Conservation (phyloP, 1,284 basidiomycete species). For the Ustilago tritici region DNA sequence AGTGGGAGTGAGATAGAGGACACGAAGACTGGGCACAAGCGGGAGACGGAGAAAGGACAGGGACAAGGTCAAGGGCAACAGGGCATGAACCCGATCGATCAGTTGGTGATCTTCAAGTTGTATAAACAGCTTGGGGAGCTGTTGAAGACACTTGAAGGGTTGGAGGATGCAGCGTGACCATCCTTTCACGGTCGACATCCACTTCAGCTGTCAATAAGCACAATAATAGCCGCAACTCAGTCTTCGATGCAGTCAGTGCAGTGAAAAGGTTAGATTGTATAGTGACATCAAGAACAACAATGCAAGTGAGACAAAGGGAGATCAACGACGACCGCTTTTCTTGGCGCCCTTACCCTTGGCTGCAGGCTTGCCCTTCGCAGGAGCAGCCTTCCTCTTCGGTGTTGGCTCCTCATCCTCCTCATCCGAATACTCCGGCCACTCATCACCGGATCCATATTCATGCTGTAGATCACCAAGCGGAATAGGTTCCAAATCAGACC, state of each 20-base stretch:
- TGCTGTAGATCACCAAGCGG: constrained; percentile 52
- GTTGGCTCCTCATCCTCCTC: constrained; percentile 17
- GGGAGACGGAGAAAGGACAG: constrained; percentile 4
- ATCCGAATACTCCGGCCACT: constrained; percentile 43
- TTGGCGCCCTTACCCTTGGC: constrained; percentile 10
- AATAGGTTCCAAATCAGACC: constrained; percentile 60
- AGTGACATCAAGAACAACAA: background rate
- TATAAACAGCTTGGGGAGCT: constrained; percentile 63
- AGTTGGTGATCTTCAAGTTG: constrained; percentile 64
- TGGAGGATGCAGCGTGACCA: constrained; percentile 44
- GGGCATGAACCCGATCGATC: constrained; percentile 64
- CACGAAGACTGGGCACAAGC: background rate
- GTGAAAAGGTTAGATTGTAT: background rate
- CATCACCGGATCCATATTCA: constrained; percentile 42
- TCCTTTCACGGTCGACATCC: background rate
- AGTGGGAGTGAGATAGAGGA: background rate
- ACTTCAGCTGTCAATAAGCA: no score
- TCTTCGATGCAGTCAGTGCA: background rate
- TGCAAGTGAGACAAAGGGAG: background rate
- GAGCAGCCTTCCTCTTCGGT: constrained; percentile 14
- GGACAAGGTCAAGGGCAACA: constrained; percentile 4
- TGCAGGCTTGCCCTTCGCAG: background rate
- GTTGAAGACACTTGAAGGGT: constrained; percentile 61
- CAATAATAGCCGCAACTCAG: background rate
- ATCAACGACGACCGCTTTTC: constrained; percentile 26